Percentiles rank a stretch among this genome's conserved stretches.
Evolutionary conservation across 768 basidiomycete species (phyloP).

Genomic region (Hydnomerulius pinastri): DNA sequence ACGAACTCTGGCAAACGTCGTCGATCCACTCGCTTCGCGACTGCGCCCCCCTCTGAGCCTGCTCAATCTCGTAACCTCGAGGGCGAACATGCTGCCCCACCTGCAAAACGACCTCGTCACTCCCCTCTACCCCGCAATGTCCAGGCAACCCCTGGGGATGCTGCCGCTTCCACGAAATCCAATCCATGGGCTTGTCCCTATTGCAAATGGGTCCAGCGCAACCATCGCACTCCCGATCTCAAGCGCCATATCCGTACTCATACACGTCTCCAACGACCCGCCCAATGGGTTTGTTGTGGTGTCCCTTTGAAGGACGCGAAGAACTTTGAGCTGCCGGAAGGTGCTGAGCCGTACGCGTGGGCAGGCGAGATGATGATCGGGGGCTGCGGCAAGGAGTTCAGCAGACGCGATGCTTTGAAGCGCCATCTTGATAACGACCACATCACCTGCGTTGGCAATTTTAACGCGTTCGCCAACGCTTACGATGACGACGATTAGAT

Average conservation of each 20-base stretch:
- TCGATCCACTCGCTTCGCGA: slow-evolving; percentile 15
- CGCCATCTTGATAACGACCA: slow-evolving; percentile 40
- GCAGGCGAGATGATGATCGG: slow-evolving; percentile 35
- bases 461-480: slow-evolving; percentile 28
- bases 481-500: slow-evolving; percentile 27
- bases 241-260: slow-evolving; percentile 61
- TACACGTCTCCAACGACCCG: slow-evolving; percentile 35
- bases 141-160: slow-evolving; percentile 36
- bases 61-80: slow-evolving; percentile 8
- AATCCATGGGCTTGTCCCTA: slow-evolving; percentile 47
- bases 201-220: slow-evolving; percentile 49
- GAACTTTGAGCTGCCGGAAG: slow-evolving; percentile 19
- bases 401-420: slow-evolving; percentile 42
- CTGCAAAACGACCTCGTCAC: slow-evolving; percentile 30
- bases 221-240: slow-evolving; percentile 57
- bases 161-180: slow-evolving; percentile 21
- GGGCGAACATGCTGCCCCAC: not conserved
- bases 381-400: slow-evolving; percentile 40
- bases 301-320: slow-evolving; percentile 28
- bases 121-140: slow-evolving; percentile 47
- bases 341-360: slow-evolving; percentile 28
- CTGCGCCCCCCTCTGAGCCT: not conserved
- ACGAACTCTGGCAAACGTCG: slow-evolving; percentile 36
- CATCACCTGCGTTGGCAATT: slow-evolving; percentile 35
- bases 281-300: slow-evolving; percentile 42